A percentile compares a stretch with the other conserved stretches of the same genome.
These are phyloP conservation scores for Diaporthe batatas DNA, from an alignment of 2,329 filamentous ascomycete genomes.

Conservation along the genomic window DNA sequence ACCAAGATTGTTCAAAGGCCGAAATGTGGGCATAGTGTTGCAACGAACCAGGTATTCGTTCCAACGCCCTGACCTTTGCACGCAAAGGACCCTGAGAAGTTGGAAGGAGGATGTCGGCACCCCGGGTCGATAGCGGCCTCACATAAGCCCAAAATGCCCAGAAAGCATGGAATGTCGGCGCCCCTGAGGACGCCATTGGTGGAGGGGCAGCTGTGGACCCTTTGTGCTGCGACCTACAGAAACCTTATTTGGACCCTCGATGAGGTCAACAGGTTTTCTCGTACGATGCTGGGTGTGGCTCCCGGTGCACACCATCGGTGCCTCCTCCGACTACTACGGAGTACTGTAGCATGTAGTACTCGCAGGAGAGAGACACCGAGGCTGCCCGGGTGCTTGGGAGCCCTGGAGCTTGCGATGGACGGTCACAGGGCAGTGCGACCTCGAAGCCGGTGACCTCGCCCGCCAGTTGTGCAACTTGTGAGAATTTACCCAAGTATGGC, in stretches of 20 bases:
- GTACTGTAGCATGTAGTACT: not conserved
- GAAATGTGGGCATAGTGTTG: constrained; percentile 22
- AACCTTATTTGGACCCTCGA: constrained; percentile 26
- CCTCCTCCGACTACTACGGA: constrained; percentile 5
- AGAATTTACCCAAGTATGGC: too few species aligned
- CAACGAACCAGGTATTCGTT: constrained; percentile 26
- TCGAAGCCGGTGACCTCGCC: not conserved
- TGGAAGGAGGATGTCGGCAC: constrained; percentile 29
- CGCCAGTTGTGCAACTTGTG: too few species aligned
- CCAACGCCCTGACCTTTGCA: constrained; percentile 16
- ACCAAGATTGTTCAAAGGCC: constrained; percentile 15
- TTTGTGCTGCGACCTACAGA: constrained; percentile 23
- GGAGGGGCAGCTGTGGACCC: constrained; percentile 21
- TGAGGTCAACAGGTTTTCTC: constrained; percentile 30
- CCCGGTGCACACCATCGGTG: constrained; percentile 13
- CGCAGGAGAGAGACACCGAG: not conserved
- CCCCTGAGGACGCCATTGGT: constrained; percentile 21
- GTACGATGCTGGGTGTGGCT: constrained; percentile 22
- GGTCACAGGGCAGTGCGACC: not conserved
- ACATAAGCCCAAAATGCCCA: constrained; percentile 36
- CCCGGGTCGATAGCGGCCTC: constrained; percentile 31
- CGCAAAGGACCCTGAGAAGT: constrained; percentile 35
- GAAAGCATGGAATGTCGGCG: constrained; percentile 24
- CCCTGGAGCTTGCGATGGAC: not conserved
- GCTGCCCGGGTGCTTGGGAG: too few species aligned